phyloP scores from a whole-genome alignment of 768 basidiomycete species.

The Tylopilus plumbeoviolaceoides region DNA sequence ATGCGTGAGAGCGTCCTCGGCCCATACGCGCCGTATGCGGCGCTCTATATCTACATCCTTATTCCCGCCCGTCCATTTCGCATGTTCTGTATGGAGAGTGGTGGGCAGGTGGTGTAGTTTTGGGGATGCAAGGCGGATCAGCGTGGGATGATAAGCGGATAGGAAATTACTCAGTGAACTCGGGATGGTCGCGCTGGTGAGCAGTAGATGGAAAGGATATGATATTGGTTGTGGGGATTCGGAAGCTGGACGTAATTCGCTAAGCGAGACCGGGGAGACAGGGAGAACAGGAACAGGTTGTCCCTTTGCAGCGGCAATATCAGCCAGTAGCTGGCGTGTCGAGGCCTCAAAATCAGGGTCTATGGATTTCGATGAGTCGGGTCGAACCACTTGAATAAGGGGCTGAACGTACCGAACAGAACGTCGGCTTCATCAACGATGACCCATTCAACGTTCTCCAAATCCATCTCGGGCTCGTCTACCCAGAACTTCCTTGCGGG shows the following conservation, averaged over 20 bases:
- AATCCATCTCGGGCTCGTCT: constrained; percentile 53
- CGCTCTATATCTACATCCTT: constrained; percentile 76
- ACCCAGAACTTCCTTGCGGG: constrained; percentile 35
- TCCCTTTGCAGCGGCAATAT: constrained; percentile 62
- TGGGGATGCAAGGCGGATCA: constrained; percentile 77
- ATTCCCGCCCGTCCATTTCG: constrained; percentile 75
- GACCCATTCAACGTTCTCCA: constrained; percentile 81
- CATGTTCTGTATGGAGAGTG: constrained; percentile 67
- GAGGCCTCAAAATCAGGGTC: constrained; percentile 80
- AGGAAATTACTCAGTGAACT: constrained; percentile 66
- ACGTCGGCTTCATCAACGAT: constrained; percentile 91
- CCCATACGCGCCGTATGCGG: constrained; percentile 71
- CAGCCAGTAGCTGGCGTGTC: constrained; percentile 65
- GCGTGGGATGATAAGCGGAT: constrained; percentile 52
- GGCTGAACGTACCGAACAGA: constrained; percentile 59
- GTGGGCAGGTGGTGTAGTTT: constrained; percentile 74
- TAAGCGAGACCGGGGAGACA: constrained; percentile 18
- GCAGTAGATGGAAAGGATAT: constrained; percentile 77
- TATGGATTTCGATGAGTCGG: constrained; percentile 26
- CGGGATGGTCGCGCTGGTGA: constrained; percentile 88
- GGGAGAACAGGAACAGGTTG: constrained; percentile 16
- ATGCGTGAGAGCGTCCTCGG: constrained; percentile 48
- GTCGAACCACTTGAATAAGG: not conserved
- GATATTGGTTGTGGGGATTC: constrained; percentile 22
- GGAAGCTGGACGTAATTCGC: not conserved